phyloP scores from a whole-genome alignment of 192 early-diverging fungal species.

The Gigaspora rosea region DNA sequence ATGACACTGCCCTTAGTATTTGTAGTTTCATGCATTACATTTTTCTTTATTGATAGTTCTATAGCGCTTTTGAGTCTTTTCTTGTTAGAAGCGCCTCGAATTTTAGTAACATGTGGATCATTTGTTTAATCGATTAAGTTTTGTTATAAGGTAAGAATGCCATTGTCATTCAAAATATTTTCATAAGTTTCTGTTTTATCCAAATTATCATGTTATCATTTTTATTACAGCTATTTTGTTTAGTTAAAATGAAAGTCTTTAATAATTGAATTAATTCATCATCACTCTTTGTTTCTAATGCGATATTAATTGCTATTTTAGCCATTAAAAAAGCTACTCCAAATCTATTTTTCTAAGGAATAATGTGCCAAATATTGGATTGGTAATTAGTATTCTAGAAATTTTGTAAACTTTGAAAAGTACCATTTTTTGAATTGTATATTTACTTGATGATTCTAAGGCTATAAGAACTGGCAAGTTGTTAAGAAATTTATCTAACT shows the following conservation, averaged over 20 bases:
- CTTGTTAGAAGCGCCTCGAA: too few relatives aligned
- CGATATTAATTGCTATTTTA: constrained; percentile 4
- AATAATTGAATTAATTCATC: neutral
- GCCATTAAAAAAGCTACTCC: neutral
- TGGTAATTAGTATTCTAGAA: neutral
- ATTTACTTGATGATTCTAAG: neutral
- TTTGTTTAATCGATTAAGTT: too few relatives aligned
- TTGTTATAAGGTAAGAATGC: too few relatives aligned
- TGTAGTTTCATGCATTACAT: too few relatives aligned
- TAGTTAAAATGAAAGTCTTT: neutral
- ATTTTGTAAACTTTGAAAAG: neutral
- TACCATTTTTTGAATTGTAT: neutral
- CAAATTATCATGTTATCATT: too few relatives aligned
- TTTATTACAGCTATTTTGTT: too few relatives aligned
- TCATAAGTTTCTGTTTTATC: too few relatives aligned
- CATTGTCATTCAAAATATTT: too few relatives aligned
- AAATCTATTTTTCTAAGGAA: neutral
- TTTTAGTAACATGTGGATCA: too few relatives aligned
- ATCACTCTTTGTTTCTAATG: neutral
- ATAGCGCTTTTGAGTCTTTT: too few relatives aligned
- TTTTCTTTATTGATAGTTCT: too few relatives aligned
- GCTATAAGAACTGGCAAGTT: neutral
- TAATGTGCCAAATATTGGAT: neutral
- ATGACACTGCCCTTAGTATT: too few relatives aligned
- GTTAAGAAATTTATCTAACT: neutral